phyloP scores from a whole-genome alignment of 495 filamentous ascomycete genomes.

The Trichoderma virens region DNA sequence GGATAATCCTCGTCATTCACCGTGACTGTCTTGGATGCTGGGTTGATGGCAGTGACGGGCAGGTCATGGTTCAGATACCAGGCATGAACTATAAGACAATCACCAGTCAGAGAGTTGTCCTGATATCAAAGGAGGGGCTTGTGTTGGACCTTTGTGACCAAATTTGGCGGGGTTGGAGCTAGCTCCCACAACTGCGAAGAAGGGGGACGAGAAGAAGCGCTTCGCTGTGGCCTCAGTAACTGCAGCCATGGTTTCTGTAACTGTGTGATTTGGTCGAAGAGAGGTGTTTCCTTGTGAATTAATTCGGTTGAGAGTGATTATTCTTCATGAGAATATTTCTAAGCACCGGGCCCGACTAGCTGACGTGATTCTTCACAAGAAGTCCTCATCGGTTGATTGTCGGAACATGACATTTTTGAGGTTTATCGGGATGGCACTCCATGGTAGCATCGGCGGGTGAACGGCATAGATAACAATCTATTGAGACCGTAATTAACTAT shows the following conservation, averaged over 20 bases:
- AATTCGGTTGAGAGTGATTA: not conserved
- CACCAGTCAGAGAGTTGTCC: constrained; percentile 1
- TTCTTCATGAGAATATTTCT: not conserved
- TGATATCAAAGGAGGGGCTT: not conserved
- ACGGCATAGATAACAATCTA: not conserved
- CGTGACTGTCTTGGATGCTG: constrained; percentile 51
- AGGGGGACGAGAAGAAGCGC: constrained; percentile 72
- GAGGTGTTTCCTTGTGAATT: not conserved
- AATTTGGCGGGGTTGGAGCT: constrained; percentile 76
- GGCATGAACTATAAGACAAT: constrained; percentile 59
- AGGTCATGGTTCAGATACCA: constrained; percentile 81
- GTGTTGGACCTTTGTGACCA: constrained; percentile 68
- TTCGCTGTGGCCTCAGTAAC: constrained; percentile 53
- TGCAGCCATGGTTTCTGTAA: constrained; percentile 26
- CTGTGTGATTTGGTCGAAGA: not conserved
- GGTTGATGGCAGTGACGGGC: constrained; percentile 77
- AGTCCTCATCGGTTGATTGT: constrained; percentile 2
- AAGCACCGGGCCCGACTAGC: not conserved
- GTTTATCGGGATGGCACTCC: not conserved
- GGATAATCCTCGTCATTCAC: constrained; percentile 43
- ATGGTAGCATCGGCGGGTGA: not conserved
- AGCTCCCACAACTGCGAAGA: constrained; percentile 88
- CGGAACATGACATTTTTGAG: not conserved
- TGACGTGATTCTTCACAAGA: not conserved
- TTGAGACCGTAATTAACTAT: too few relatives aligned